Percentiles rank a stretch among this genome's conserved stretches.
phyloP scores from a whole-genome alignment of 257 asterid genomes.

The Solanum corneliomulleri region DNA sequence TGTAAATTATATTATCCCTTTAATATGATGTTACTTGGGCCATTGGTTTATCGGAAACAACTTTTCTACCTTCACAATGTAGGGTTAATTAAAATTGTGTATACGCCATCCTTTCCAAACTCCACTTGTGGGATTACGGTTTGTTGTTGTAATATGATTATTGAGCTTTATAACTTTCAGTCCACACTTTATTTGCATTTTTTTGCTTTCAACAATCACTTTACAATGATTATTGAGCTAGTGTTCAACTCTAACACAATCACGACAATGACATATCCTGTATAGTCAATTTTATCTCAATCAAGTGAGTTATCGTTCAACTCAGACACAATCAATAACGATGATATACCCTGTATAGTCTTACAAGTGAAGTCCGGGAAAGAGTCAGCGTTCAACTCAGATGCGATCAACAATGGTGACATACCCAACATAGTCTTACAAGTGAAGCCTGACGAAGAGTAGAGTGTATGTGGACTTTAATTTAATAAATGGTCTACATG shows the following conservation, averaged over 20 bases:
- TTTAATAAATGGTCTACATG: not conserved
- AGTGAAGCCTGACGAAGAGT: fast-evolving
- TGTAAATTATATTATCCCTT: not conserved
- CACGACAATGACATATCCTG: not conserved
- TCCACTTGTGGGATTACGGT: not conserved
- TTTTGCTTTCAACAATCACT: not conserved
- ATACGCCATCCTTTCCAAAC: fast-evolving
- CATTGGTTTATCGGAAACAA: not conserved
- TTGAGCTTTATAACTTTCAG: not conserved
- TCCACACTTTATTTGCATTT: not conserved
- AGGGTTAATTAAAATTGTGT: not conserved
- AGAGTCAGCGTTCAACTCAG: not conserved
- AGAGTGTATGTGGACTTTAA: fast-evolving
- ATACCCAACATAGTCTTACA: not conserved
- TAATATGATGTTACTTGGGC: not conserved
- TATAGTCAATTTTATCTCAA: not conserved
- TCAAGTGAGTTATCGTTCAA: not conserved
- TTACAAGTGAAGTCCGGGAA: fast-evolving
- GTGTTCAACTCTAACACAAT: not conserved
- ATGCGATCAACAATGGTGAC: not conserved
- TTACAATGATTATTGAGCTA: not conserved
- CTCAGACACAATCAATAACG: not conserved
- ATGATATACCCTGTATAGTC: not conserved
- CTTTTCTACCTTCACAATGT: not conserved
- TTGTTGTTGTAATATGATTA: not conserved